These are phyloP conservation scores for Rubroboletus pulcherrimus DNA, from an alignment of 768 basidiomycete species.

Conservation along the genomic window DNA sequence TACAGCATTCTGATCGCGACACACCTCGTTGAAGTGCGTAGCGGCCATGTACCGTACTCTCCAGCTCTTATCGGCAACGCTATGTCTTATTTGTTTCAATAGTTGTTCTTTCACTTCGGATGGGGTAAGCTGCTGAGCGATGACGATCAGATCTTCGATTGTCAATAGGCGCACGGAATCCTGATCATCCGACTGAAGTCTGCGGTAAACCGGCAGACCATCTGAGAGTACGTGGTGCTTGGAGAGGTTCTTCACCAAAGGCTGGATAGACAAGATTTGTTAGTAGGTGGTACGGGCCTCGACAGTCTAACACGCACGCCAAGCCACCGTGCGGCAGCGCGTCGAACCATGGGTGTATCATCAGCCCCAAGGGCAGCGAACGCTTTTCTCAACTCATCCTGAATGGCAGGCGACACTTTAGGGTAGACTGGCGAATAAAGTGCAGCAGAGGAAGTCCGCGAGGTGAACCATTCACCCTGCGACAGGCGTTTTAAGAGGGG, in stretches of 20 bases:
- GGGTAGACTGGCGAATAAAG: slow-evolving; percentile 89
- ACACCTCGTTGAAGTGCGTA: slow-evolving; percentile 91
- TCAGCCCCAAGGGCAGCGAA: slow-evolving; percentile 82
- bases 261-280: slow-evolving; percentile 40
- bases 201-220: slow-evolving; percentile 87
- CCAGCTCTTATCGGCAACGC: slow-evolving; percentile 96
- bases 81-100: slow-evolving; percentile 81
- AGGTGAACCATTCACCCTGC: slow-evolving; percentile 98
- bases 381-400: slow-evolving; percentile 85
- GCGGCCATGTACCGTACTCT: slow-evolving; percentile 98
- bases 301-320: slow-evolving; percentile 59
- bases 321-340: slow-evolving; percentile 94
- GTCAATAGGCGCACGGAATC: slow-evolving; percentile 96
- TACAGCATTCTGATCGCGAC: slow-evolving; percentile 8
- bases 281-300: slow-evolving; percentile 2
- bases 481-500: slow-evolving; percentile 88
- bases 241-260: slow-evolving; percentile 73
- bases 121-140: slow-evolving; percentile 79
- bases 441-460: slow-evolving; percentile 91
- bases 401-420: slow-evolving; percentile 64
- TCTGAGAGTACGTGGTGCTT: slow-evolving; percentile 81
- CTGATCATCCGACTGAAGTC: slow-evolving; percentile 93
- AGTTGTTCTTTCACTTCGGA: slow-evolving; percentile 91
- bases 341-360: slow-evolving; percentile 97
- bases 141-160: slow-evolving; percentile 91